These are phyloP conservation scores for Leptographium radiaticola DNA, from an alignment of 2,329 filamentous ascomycete genomes.

Conservation along the genomic window DNA sequence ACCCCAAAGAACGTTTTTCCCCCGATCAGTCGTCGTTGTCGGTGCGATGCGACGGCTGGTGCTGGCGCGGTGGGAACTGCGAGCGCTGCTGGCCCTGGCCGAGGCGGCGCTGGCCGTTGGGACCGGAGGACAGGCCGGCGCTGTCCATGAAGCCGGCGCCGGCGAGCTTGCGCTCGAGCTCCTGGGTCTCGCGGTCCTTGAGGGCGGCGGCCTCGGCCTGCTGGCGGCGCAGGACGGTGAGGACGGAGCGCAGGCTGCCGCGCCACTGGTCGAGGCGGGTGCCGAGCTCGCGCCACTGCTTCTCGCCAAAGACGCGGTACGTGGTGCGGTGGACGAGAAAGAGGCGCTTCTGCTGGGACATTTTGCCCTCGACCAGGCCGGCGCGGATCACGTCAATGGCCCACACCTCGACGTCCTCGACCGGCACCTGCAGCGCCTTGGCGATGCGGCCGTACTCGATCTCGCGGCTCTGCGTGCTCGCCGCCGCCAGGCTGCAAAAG, in stretches of 20 bases:
- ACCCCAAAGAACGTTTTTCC: neutral
- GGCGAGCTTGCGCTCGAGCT: slow-evolving; percentile 49
- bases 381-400: slow-evolving; percentile 96
- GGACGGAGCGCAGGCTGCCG: slow-evolving; percentile 64
- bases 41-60: neutral
- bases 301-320: slow-evolving; percentile 93
- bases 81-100: neutral
- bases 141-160: slow-evolving; percentile 18
- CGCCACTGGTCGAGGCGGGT: slow-evolving; percentile 87
- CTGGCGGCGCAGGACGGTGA: slow-evolving; percentile 66
- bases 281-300: slow-evolving; percentile 94
- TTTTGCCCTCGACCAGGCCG: slow-evolving; percentile 88
- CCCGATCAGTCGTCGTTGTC: slow-evolving; percentile 3
- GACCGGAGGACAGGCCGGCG: slow-evolving; percentile 2
- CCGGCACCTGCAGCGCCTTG: slow-evolving; percentile 69
- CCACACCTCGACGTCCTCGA: slow-evolving; percentile 90
- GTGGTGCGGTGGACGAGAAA: slow-evolving; percentile 94
- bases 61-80: neutral
- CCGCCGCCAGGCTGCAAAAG: slow-evolving; percentile 78
- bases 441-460: slow-evolving; percentile 80
- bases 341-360: slow-evolving; percentile 81
- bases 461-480: slow-evolving; percentile 69
- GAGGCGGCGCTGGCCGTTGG: neutral
- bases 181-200: slow-evolving; percentile 64
- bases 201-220: slow-evolving; percentile 66